A percentile compares a stretch with the other conserved stretches of the same genome.
phyloP scores from a whole-genome alignment of 1,284 basidiomycete species.

The Sanghuangporus baumii region DNA sequence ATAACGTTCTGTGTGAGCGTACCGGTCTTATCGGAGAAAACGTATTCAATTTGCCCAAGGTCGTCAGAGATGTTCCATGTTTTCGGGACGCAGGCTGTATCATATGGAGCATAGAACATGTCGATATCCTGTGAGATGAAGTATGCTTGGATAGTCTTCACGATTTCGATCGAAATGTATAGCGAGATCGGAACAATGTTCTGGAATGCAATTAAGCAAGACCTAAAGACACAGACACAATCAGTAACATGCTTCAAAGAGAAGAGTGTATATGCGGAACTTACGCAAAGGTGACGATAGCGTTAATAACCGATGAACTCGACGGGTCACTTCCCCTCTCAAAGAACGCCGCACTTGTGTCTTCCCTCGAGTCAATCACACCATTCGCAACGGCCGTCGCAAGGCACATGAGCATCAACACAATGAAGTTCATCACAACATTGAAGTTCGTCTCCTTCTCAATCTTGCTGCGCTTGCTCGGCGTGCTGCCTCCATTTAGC shows the following conservation, averaged over 20 bases:
- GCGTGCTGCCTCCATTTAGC: slow-evolving; percentile 90
- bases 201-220: slow-evolving; percentile 91
- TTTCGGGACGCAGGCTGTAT: slow-evolving; percentile 90
- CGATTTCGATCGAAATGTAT: slow-evolving; percentile 97
- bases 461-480: slow-evolving; percentile 93
- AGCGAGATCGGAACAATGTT: slow-evolving; percentile 97
- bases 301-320: slow-evolving; percentile 63
- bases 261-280: slow-evolving; percentile 27
- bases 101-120: slow-evolving; percentile 90
- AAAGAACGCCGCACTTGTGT: slow-evolving; percentile 72
- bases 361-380: slow-evolving; percentile 52
- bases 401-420: slow-evolving; percentile 77
- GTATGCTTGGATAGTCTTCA: slow-evolving; percentile 96
- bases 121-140: slow-evolving; percentile 97
- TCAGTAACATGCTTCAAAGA: slow-evolving; percentile 10
- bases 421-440: slow-evolving; percentile 88
- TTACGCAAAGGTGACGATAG: slow-evolving; percentile 86
- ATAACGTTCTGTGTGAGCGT: slow-evolving; percentile 96
- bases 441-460: slow-evolving; percentile 99
- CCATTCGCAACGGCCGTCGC: slow-evolving; percentile 74
- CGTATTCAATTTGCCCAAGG: slow-evolving; percentile 95
- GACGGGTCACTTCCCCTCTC: slow-evolving; percentile 64
- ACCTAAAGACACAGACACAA: slow-evolving; percentile 35
- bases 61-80: slow-evolving; percentile 99
- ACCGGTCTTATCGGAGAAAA: slow-evolving; percentile 97